Percentiles rank a stretch among this genome's conserved stretches.
Conservation (phyloP, 129 eudicot species). For the Dittrichia graveolens region DNA sequence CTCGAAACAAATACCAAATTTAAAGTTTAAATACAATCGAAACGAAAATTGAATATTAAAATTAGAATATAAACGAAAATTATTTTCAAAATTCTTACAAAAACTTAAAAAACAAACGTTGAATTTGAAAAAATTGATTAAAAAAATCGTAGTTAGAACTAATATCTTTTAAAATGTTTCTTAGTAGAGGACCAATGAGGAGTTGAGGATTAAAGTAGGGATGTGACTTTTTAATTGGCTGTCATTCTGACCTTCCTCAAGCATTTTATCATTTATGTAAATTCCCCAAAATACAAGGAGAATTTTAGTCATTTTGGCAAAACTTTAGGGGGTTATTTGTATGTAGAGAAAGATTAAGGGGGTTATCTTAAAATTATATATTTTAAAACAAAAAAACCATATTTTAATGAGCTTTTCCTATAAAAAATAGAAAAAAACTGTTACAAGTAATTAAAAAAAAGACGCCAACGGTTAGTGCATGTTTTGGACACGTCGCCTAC, state of each 20-base stretch:
- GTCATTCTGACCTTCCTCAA: background rate
- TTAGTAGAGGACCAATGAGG: background rate
- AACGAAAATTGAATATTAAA: no score
- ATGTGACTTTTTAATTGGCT: background rate
- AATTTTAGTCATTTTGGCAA: background rate
- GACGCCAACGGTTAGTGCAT: constrained; percentile 23
- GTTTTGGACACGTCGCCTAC: constrained; percentile 31
- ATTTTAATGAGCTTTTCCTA: constrained; percentile 4
- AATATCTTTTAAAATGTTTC: background rate
- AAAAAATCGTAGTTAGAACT: no score
- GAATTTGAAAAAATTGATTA: no score
- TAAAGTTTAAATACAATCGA: no score
- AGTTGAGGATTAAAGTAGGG: background rate
- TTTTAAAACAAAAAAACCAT: background rate
- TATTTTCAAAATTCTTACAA: no score
- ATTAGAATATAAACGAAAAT: no score
- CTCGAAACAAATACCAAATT: no score
- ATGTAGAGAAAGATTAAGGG: background rate
- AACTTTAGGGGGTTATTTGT: constrained; percentile 20
- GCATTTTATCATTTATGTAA: background rate
- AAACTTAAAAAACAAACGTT: no score
- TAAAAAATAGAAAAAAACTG: constrained; percentile 22
- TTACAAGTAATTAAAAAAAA: constrained; percentile 18
- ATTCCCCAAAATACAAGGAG: background rate
- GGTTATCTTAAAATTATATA: background rate